phyloP scores from a whole-genome alignment of 2,329 filamentous ascomycete genomes.

The Emergomyces africanus region DNA sequence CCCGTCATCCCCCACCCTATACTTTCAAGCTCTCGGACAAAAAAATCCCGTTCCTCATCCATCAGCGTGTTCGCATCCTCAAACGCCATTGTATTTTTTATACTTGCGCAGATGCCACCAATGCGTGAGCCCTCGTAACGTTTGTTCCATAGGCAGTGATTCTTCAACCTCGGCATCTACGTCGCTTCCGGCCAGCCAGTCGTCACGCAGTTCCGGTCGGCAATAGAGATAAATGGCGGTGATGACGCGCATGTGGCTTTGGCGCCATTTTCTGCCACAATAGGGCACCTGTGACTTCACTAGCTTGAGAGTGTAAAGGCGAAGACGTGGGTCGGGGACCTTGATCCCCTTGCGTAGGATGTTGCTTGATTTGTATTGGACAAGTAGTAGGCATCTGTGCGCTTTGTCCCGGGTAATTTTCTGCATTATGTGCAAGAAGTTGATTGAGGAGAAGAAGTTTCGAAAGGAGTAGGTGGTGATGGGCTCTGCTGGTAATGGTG shows the following conservation, averaged over 20 bases:
- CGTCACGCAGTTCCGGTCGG: conserved; percentile 80
- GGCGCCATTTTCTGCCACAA: conserved; percentile 95
- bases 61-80: conserved; percentile 42
- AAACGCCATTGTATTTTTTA: conserved; percentile 56
- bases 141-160: conserved; percentile 82
- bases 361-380: conserved; percentile 88
- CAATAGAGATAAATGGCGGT: conserved; percentile 94
- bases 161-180: conserved; percentile 91
- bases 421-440: conserved; percentile 90
- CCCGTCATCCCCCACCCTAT: conserved; percentile 41
- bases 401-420: conserved; percentile 95
- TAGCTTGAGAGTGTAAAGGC: conserved; percentile 90
- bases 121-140: conserved; percentile 74
- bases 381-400: conserved; percentile 82
- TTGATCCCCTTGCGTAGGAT: conserved; percentile 87
- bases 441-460: conserved; percentile 91
- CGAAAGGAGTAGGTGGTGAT: conserved; percentile 87
- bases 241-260: conserved; percentile 97
- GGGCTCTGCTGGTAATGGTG: conserved; percentile 39
- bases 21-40: conserved; percentile 62
- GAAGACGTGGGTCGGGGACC: conserved; percentile 73
- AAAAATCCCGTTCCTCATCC: conserved; percentile 67
- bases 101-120: conserved; percentile 86
- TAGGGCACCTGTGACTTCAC: conserved; percentile 99
- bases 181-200: conserved; percentile 83